Conservation (phyloP, 2,329 filamentous ascomycete genomes). For the Apiospora phragmitis region DNA sequence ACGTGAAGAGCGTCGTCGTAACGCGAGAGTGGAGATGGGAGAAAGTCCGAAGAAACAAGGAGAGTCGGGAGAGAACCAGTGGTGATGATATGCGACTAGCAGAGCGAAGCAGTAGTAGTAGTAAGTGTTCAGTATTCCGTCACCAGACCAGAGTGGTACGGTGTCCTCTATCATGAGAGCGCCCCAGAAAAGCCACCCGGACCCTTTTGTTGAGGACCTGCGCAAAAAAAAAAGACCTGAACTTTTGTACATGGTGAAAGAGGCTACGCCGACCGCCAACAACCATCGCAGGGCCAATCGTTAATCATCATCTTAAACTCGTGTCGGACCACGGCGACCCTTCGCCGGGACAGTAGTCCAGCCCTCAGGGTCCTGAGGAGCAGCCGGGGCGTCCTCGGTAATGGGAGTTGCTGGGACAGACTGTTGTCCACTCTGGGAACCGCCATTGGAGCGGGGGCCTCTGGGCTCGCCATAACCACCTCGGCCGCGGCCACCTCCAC, state of each 20-base stretch:
- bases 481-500: constrained; percentile 40
- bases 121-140: constrained; percentile 9
- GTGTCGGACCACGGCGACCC: constrained; percentile 33
- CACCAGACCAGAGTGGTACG: constrained; percentile 1
- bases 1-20: background rate
- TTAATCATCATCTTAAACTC: constrained; percentile 7
- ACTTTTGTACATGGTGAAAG: constrained; percentile 12
- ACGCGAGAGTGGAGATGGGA: constrained; percentile 2
- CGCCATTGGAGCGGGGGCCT: constrained; percentile 49
- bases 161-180: background rate
- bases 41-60: background rate
- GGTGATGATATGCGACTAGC: background rate
- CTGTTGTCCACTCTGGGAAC: constrained; percentile 28
- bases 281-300: constrained; percentile 7
- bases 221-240: constrained; percentile 10
- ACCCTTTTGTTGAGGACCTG: constrained; percentile 1
- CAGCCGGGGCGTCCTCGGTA: constrained; percentile 32
- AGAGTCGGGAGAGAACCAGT: background rate
- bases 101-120: background rate
- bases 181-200: background rate
- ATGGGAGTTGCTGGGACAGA: constrained; percentile 31
- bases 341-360: constrained; percentile 60
- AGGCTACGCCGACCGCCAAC: constrained; percentile 5
- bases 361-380: constrained; percentile 57
- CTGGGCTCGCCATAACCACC: constrained; percentile 40